Conservation (phyloP, 208 protist genomes). For the Wallacemonas sp. region DNA sequence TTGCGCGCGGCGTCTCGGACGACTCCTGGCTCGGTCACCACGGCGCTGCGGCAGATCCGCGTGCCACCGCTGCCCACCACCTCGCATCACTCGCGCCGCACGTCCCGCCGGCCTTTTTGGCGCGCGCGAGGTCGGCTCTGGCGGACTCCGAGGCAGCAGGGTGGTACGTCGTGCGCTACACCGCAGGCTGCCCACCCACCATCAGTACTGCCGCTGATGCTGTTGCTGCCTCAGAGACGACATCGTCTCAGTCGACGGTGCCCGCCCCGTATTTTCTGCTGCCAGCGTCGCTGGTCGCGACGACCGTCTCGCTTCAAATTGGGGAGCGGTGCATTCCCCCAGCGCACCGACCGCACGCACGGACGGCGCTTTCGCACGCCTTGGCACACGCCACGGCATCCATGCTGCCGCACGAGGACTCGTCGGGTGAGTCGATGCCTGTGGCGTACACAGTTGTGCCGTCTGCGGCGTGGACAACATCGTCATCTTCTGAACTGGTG, state of each 20-base stretch:
- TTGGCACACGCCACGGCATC: background rate
- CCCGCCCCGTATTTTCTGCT: constrained; percentile 6
- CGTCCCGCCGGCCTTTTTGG: constrained; percentile 13
- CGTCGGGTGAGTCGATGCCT: too few relatives aligned
- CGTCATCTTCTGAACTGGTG: too few relatives aligned
- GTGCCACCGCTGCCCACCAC: background rate
- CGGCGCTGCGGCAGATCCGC: background rate
- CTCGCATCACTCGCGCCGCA: constrained; percentile 19
- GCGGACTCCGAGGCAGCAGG: too few relatives aligned
- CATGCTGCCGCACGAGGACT: too few relatives aligned
- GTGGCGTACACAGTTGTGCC: too few relatives aligned
- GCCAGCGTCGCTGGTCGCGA: background rate
- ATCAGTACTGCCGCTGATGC: too few relatives aligned
- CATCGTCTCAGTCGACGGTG: background rate
- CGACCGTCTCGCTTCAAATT: background rate
- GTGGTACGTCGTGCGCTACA: constrained; percentile 38
- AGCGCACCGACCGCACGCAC: background rate
- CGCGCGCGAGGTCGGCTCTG: background rate
- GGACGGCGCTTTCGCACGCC: background rate
- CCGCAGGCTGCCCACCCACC: background rate
- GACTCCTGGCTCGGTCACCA: background rate
- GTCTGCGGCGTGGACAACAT: too few relatives aligned
- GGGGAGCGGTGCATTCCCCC: constrained; percentile 3
- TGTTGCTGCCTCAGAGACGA: background rate
- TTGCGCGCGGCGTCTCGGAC: too few relatives aligned